A percentile compares a stretch with the other conserved stretches of the same genome.
Evolutionary conservation across 2,329 filamentous ascomycete genomes (phyloP).

Genomic region (Fusarium torreyae): DNA sequence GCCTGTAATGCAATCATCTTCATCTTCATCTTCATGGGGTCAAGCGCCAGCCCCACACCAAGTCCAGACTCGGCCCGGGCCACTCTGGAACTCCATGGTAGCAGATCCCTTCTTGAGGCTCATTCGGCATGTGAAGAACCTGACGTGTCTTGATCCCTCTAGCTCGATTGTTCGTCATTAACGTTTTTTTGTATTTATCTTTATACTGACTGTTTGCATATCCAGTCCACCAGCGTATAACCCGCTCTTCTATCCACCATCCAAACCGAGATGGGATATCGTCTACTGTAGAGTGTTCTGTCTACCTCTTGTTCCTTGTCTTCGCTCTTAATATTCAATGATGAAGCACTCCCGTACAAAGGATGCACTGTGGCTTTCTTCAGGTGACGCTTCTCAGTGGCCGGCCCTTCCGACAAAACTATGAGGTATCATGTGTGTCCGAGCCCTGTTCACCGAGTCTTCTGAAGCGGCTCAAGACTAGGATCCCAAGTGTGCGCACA

Average conservation of each 20-base stretch:
- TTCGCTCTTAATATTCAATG: slow-evolving; percentile 22
- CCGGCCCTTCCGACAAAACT: slow-evolving; percentile 24
- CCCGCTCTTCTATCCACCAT: slow-evolving; percentile 20
- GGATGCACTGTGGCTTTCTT: slow-evolving; percentile 14
- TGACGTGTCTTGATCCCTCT: not conserved
- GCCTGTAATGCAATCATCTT: not conserved
- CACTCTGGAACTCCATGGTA: not conserved
- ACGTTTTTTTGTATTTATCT: slow-evolving; percentile 14
- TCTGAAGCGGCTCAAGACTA: slow-evolving; percentile 5
- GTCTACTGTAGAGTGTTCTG: slow-evolving; percentile 21
- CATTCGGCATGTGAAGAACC: slow-evolving; percentile 9
- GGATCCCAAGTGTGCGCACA: slow-evolving; percentile 17
- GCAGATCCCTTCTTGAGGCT: slow-evolving; percentile 11
- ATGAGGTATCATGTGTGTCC: slow-evolving; percentile 31
- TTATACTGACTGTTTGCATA: slow-evolving; percentile 24
- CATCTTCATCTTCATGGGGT: slow-evolving; percentile 5
- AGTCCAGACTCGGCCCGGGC: slow-evolving; percentile 26
- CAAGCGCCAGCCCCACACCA: slow-evolving; percentile 31
- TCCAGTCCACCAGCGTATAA: slow-evolving; percentile 7
- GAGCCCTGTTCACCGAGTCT: slow-evolving; percentile 12
- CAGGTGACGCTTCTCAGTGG: slow-evolving; percentile 10
- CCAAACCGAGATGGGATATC: slow-evolving; percentile 15
- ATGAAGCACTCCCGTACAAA: slow-evolving; percentile 10
- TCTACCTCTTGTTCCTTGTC: slow-evolving; percentile 25
- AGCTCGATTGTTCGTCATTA: not conserved